Evolutionary conservation across 805 yeast species (phyloP).

Genomic region (Jamesozyma lodderae): DNA sequence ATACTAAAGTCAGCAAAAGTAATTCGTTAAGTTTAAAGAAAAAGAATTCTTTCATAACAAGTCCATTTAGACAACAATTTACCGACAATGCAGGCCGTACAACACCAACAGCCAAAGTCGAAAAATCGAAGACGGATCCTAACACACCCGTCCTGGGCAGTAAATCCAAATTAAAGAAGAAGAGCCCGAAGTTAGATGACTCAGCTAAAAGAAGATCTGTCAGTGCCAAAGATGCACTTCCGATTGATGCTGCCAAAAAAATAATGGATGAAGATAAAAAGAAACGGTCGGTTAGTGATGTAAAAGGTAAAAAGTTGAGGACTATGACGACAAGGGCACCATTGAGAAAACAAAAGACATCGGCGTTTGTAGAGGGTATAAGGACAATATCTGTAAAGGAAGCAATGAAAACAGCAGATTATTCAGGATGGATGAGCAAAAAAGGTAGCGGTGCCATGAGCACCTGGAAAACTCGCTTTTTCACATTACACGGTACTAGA

Average conservation of each 20-base stretch:
- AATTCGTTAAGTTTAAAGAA: conserved; percentile 9
- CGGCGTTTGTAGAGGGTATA: conserved; percentile 85
- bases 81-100: conserved; percentile 14
- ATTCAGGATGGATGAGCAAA: conserved; percentile 94
- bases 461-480: conserved; percentile 83
- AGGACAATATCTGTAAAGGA: conserved; percentile 64
- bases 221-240: conserved; percentile 37
- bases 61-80: conserved; percentile 20
- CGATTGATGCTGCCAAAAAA: conserved; percentile 7
- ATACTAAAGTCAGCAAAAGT: conserved; percentile 3
- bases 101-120: conserved; percentile 12
- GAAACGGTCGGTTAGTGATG: conserved; percentile 42
- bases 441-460: conserved; percentile 76
- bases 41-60: conserved; percentile 15
- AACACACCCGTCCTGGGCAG: not conserved
- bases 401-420: conserved; percentile 65
- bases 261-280: conserved; percentile 16
- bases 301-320: conserved; percentile 43
- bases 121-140: conserved; percentile 6
- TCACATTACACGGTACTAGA: conserved; percentile 86
- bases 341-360: conserved; percentile 50
- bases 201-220: conserved; percentile 40
- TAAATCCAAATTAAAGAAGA: not conserved
- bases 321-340: conserved; percentile 44
- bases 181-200: conserved; percentile 10